Evolutionary conservation across 116 monocot species (phyloP), one percentile per base, ranked within the genome.

Genomic region (Dioscorea cayenensis): DNA sequence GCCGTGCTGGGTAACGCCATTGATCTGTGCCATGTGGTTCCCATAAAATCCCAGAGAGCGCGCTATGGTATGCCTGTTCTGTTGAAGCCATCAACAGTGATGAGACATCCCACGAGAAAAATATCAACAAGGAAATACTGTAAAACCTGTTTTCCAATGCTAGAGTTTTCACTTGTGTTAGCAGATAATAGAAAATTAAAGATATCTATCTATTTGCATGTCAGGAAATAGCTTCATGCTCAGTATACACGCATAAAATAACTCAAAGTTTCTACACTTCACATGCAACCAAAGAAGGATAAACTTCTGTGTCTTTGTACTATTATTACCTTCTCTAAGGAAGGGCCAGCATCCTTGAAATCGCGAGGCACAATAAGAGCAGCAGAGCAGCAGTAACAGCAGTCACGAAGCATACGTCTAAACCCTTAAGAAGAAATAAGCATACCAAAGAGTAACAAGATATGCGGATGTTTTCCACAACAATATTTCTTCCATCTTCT

Each of bases 21-120:
- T 79, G 67, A 91, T 85, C 65, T 70, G 78, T 5, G 91, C n/a
- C 78, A 65, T 94, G 69, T 14, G 91, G 91, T 64, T 94, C n/a
- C 82, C 80, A 90, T 75, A 60, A 82, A 74, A 50, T 94, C 82
- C 94, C 94, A n/a, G n/a, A 94, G 17, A 94, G 64, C 2, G 82
- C 68, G 67, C 84, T 82, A n/a, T 16, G 94, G 94, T 51, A 90
- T 65, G 14, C 94, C 91, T 7, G 90, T 94, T 67, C 80, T 88
- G 71, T 94, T 91, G 76, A 94, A 90, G 12, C 91, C 88, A 20
- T 86, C 91, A 11, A 90, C 84, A 2, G 94, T 86, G 38, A 94
- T 90, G 73, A 94, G n/a, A 94, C 94, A 94, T 94, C 36, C 88
- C 94, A 67, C 91, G n/a, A 88, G 51, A 94, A 94, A 76, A 94